A percentile compares a stretch with the other conserved stretches of the same genome.
Conservation (phyloP, 306 rosid species). For the Trifolium repens region DNA sequence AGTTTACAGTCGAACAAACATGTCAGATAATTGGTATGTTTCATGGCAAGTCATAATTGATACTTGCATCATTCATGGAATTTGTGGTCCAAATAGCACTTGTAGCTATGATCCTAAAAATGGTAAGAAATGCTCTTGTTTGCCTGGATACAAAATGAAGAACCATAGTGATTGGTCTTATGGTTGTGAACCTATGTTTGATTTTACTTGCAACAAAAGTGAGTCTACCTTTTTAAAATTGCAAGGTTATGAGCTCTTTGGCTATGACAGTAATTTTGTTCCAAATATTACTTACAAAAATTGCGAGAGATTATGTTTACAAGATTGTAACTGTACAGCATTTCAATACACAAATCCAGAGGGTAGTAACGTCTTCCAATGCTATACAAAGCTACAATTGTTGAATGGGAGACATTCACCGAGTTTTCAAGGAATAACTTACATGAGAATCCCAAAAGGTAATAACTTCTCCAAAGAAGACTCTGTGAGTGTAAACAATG, state of each 20-base stretch:
- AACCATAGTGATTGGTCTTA: conserved; percentile 43
- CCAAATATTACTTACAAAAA: neutral
- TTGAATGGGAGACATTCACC: conserved; percentile 41
- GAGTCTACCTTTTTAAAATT: conserved; percentile 36
- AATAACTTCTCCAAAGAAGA: neutral
- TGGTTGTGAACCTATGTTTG: conserved; percentile 55
- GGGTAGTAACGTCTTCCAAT: neutral
- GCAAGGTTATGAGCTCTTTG: conserved; percentile 32
- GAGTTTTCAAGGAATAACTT: neutral
- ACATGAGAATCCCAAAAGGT: conserved; percentile 42
- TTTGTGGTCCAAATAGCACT: conserved; percentile 48
- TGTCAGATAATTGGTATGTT: conserved; percentile 34
- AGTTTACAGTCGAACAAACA: conserved; percentile 35
- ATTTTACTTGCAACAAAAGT: conserved; percentile 9
- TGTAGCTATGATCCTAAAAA: conserved; percentile 23
- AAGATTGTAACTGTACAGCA: conserved; percentile 35
- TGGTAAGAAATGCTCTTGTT: conserved; percentile 43
- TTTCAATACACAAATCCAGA: conserved; percentile 7
- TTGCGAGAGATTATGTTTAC: conserved; percentile 45
- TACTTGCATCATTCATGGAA: conserved; percentile 38
- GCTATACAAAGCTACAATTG: conserved; percentile 42
- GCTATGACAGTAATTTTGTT: conserved; percentile 34
- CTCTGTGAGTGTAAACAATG: neutral
- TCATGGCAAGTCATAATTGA: conserved; percentile 39
- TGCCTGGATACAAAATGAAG: conserved; percentile 35